Conservation (phyloP, 1,284 basidiomycete genomes). For the Apiotrichum sp. region DNA sequence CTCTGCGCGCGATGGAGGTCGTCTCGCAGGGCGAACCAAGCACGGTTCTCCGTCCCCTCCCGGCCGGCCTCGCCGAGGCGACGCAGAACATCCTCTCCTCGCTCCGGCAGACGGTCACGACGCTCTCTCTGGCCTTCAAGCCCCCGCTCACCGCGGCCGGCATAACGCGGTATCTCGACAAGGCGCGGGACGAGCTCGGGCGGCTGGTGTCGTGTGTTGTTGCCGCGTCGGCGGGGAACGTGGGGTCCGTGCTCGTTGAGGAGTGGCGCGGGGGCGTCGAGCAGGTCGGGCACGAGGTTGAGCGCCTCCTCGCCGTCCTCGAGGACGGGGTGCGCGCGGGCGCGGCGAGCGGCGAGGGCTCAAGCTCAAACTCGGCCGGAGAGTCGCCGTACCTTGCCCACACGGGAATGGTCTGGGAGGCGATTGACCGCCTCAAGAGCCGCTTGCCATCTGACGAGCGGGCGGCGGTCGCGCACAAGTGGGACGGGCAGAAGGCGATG, state of each 20-base stretch:
- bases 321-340: constrained; percentile 7
- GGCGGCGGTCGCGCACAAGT: constrained; percentile 24
- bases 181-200: constrained; percentile 27
- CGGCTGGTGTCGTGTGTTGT: constrained; percentile 30
- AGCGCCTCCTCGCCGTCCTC: constrained; percentile 24
- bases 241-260: constrained; percentile 16
- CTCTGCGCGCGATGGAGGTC: constrained; percentile 4
- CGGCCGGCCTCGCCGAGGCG: constrained; percentile 25
- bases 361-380: neutral
- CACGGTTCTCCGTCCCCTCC: constrained; percentile 4
- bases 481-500: constrained; percentile 29
- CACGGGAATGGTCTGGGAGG: constrained; percentile 40
- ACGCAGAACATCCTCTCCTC: constrained; percentile 21
- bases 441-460: constrained; percentile 23
- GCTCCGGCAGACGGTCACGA: constrained; percentile 27
- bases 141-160: constrained; percentile 35
- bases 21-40: neutral
- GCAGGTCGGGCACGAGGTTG: constrained; percentile 20
- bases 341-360: neutral
- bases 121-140: constrained; percentile 36
- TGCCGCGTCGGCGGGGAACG: constrained; percentile 13
- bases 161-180: constrained; percentile 29
- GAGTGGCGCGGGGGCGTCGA: constrained; percentile 32
- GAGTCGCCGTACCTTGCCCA: constrained; percentile 30
- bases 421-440: constrained; percentile 23